phyloP scores from a whole-genome alignment of 2,329 filamentous ascomycete genomes.

The Nemania sp. region DNA sequence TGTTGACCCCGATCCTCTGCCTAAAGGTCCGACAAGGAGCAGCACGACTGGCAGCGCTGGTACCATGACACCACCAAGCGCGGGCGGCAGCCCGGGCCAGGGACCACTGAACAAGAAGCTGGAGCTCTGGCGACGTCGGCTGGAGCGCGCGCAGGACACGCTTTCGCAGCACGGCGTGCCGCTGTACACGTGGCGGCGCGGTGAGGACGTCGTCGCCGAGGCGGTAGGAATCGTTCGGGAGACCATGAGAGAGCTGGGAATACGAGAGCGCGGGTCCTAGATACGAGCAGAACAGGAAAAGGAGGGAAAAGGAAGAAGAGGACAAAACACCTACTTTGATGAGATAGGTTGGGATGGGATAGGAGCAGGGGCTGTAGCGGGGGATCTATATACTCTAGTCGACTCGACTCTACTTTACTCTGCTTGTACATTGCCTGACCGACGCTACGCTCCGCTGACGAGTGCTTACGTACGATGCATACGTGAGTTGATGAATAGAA shows the following conservation, averaged over 20 bases:
- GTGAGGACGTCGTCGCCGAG: slow-evolving; percentile 70
- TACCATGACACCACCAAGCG: slow-evolving; percentile 21
- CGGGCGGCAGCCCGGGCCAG: slow-evolving; percentile 29
- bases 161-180: slow-evolving; percentile 68
- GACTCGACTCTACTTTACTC: not conserved
- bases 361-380: no score
- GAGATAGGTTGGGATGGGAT: not conserved
- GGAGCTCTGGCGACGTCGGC: slow-evolving; percentile 71
- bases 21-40: slow-evolving; percentile 26
- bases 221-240: slow-evolving; percentile 67
- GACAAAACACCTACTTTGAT: not conserved
- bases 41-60: slow-evolving; percentile 31
- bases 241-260: slow-evolving; percentile 51
- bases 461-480: no score
- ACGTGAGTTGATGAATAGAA: no score
- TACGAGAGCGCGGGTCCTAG: not conserved
- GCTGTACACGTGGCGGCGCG: slow-evolving; percentile 74
- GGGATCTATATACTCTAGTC: not conserved
- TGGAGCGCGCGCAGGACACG: slow-evolving; percentile 64
- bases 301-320: not conserved
- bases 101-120: slow-evolving; percentile 65
- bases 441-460: not conserved
- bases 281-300: not conserved
- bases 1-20: slow-evolving; percentile 48
- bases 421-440: not conserved